These are phyloP conservation scores for Camellia oleifera DNA, from an alignment of 179 eudicot genomes.

Conservation along the genomic window DNA sequence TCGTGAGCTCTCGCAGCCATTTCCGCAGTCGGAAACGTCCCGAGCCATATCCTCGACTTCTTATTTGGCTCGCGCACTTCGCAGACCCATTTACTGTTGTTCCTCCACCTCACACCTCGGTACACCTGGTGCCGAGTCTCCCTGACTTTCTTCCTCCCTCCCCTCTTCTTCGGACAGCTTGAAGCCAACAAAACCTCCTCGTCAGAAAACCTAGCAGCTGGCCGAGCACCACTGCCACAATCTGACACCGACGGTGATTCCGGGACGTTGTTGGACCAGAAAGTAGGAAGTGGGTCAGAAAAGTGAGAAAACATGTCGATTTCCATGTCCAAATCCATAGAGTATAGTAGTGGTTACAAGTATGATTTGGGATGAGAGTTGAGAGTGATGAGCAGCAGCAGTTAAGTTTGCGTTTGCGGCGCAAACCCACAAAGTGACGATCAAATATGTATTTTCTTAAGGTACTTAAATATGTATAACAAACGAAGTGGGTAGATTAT, in stretches of 20 bases:
- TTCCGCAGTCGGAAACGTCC: slow-evolving; percentile 59
- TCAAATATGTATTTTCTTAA: too few species aligned
- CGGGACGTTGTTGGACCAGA: background rate
- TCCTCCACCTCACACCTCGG: slow-evolving; percentile 47
- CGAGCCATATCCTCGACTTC: slow-evolving; percentile 60
- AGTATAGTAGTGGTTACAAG: too few species aligned
- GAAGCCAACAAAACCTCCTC: slow-evolving; percentile 38
- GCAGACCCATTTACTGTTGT: slow-evolving; percentile 54
- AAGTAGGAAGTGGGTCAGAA: background rate
- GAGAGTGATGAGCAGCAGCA: too few species aligned
- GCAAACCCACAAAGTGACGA: too few species aligned
- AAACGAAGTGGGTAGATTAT: background rate
- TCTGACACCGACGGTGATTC: background rate
- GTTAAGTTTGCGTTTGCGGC: too few species aligned
- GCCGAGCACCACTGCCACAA: background rate
- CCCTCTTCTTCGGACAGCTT: slow-evolving; percentile 49
- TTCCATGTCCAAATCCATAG: too few species aligned
- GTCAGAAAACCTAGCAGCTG: slow-evolving; percentile 9
- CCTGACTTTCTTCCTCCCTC: slow-evolving; percentile 54
- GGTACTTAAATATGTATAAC: too few species aligned
- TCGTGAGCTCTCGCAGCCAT: slow-evolving; percentile 81
- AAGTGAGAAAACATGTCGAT: background rate
- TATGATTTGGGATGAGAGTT: too few species aligned
- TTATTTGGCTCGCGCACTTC: slow-evolving; percentile 64
- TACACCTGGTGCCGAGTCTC: slow-evolving; percentile 59